Conservation (phyloP, 305 asterid species). For the Fraxinus platypoda region DNA sequence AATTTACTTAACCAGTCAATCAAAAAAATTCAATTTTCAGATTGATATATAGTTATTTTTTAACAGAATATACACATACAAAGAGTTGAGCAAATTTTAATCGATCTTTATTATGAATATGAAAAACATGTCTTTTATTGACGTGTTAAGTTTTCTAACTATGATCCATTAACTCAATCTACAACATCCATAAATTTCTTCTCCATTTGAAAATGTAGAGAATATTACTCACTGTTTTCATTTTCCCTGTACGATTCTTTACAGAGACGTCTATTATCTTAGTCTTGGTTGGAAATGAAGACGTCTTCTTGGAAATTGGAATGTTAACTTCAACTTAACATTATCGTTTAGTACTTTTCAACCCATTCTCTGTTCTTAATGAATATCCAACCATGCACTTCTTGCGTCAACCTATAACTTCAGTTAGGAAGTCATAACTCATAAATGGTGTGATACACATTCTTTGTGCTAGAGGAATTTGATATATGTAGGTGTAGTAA, state of each 20-base stretch:
- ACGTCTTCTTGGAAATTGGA: background rate
- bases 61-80: background rate
- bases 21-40: background rate
- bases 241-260: background rate
- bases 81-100: background rate
- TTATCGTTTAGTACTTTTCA: background rate
- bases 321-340: background rate
- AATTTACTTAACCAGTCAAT: background rate
- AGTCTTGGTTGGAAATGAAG: background rate
- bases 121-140: background rate
- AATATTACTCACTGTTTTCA: background rate
- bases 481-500: background rate
- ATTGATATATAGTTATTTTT: background rate
- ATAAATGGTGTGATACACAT: background rate
- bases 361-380: background rate
- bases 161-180: background rate
- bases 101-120: background rate
- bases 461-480: background rate
- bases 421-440: background rate
- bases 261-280: background rate
- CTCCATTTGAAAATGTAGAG: background rate
- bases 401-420: background rate
- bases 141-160: background rate
- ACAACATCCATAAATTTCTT: background rate
- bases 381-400: background rate